Conservation (phyloP, 2,329 filamentous ascomycete genomes). For the Ophiocordyceps camponoti-rufipedis region DNA sequence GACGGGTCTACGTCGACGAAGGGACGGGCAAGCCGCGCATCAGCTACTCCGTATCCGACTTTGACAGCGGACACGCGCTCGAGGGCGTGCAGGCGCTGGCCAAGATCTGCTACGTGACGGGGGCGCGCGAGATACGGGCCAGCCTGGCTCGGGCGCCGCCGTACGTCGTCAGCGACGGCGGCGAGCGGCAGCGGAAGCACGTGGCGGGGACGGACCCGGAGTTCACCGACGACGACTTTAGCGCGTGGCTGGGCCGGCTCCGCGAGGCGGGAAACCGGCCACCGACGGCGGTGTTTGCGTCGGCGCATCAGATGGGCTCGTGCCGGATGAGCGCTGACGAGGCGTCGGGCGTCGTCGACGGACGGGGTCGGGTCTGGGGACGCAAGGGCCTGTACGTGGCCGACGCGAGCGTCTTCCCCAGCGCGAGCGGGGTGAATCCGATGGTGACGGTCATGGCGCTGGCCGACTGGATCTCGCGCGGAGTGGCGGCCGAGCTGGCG, state of each 20-base stretch:
- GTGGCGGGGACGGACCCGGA: constrained; percentile 16
- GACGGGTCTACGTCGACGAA: constrained; percentile 56
- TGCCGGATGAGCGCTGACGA: constrained; percentile 48
- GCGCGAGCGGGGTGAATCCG: constrained; percentile 62
- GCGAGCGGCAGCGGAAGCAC: constrained; percentile 6
- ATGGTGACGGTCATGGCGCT: constrained; percentile 66
- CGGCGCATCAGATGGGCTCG: constrained; percentile 70
- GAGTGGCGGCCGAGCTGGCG: constrained; percentile 6
- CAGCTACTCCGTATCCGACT: constrained; percentile 50
- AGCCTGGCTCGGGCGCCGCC: constrained; percentile 41
- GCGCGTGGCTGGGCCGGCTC: constrained; percentile 37
- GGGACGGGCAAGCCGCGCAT: constrained; percentile 44
- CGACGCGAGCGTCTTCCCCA: constrained; percentile 61
- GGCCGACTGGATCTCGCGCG: constrained; percentile 44
- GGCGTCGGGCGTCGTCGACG: constrained; percentile 38
- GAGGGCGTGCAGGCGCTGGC: constrained; percentile 54
- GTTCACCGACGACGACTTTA: constrained; percentile 40
- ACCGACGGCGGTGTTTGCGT: constrained; percentile 36
- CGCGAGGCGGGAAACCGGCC: constrained; percentile 28
- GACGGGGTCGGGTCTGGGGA: constrained; percentile 45
- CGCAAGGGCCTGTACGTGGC: constrained; percentile 47
- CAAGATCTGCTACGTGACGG: constrained; percentile 61
- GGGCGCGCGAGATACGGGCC: constrained; percentile 64
- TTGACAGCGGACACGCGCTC: constrained; percentile 54
- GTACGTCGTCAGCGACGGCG: constrained; percentile 28